phyloP scores from a whole-genome alignment of 2,329 filamentous ascomycete genomes.

The Scorias spongiosa region DNA sequence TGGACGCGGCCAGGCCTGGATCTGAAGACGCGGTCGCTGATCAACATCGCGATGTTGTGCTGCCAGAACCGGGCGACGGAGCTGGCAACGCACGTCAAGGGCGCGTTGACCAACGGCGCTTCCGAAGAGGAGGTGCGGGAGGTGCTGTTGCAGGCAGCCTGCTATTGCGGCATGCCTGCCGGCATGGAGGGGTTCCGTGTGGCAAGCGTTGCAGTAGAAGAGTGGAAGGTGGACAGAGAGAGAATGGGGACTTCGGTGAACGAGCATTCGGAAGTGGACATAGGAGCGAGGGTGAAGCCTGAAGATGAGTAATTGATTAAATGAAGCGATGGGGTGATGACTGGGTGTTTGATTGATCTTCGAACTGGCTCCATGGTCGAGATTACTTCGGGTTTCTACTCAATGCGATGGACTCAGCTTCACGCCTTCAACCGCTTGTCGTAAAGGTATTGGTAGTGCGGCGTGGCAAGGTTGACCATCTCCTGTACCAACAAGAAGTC shows the following conservation, averaged over 20 bases:
- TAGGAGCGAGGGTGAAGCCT: slow-evolving; percentile 6
- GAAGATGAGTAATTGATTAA: slow-evolving; percentile 2
- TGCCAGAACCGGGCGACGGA: slow-evolving; percentile 45
- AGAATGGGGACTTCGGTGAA: background rate
- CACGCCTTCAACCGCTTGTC: slow-evolving; percentile 2
- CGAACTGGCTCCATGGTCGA: too few species aligned
- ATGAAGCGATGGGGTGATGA: too few species aligned
- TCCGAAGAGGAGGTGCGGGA: slow-evolving; percentile 49
- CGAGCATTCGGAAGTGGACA: slow-evolving; percentile 8
- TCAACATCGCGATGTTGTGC: slow-evolving; percentile 52
- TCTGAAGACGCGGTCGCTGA: slow-evolving; percentile 43
- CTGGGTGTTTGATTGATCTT: too few species aligned
- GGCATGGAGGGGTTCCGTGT: slow-evolving; percentile 40
- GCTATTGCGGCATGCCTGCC: slow-evolving; percentile 40
- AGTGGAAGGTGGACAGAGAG: slow-evolving; percentile 30
- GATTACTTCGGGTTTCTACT: too few species aligned
- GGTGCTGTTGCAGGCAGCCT: slow-evolving; percentile 35
- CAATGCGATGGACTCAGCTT: background rate
- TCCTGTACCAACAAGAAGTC: slow-evolving; percentile 6
- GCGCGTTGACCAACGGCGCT: slow-evolving; percentile 47
- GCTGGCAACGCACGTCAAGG: slow-evolving; percentile 45
- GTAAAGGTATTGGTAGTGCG: slow-evolving; percentile 26
- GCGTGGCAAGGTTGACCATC: slow-evolving; percentile 19
- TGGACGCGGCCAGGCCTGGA: slow-evolving; percentile 50
- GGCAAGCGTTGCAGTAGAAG: slow-evolving; percentile 35